Conservation (phyloP, 2,329 filamentous ascomycete genomes). For the Graphilbum ipis-grandicollis region DNA sequence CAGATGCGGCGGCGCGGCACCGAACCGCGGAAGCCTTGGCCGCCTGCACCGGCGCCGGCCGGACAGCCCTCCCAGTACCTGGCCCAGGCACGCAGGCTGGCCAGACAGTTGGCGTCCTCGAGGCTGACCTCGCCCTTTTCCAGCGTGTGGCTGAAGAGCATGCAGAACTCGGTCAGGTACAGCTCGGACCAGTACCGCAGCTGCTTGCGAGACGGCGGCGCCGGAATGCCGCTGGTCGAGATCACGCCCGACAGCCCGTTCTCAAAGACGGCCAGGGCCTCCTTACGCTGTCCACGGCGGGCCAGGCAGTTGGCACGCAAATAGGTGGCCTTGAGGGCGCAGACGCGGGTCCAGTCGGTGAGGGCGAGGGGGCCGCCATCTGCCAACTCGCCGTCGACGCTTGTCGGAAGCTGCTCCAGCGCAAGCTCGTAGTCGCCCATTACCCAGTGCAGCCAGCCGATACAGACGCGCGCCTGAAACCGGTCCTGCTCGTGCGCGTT, state of each 20-base stretch:
- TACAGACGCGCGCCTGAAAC: slow-evolving; percentile 67
- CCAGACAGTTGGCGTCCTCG: slow-evolving; percentile 33
- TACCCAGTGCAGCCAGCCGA: slow-evolving; percentile 74
- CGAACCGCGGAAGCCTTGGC: slow-evolving; percentile 39
- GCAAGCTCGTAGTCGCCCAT: slow-evolving; percentile 50
- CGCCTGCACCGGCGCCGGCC: slow-evolving; percentile 28
- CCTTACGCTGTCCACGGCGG: slow-evolving; percentile 27
- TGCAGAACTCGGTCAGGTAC: slow-evolving; percentile 57
- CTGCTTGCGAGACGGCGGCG: slow-evolving; percentile 29
- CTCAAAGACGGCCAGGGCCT: slow-evolving; percentile 50
- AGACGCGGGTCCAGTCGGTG: slow-evolving; percentile 67
- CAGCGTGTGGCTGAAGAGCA: slow-evolving; percentile 45
- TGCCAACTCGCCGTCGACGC: slow-evolving; percentile 33
- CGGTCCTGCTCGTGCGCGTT: slow-evolving; percentile 34
- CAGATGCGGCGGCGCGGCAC: slow-evolving; percentile 54
- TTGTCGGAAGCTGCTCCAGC: slow-evolving; percentile 42
- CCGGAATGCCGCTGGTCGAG: slow-evolving; percentile 32
- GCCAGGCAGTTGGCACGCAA: slow-evolving; percentile 51
- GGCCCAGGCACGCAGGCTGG: slow-evolving; percentile 49
- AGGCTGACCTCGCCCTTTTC: slow-evolving; percentile 32
- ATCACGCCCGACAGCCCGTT: slow-evolving; percentile 46
- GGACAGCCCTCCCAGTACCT: slow-evolving; percentile 40
- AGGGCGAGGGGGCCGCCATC: slow-evolving; percentile 23
- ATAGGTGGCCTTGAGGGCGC: slow-evolving; percentile 62
- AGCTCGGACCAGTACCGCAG: slow-evolving; percentile 65